Evolutionary conservation across 2,329 filamentous ascomycete genomes (phyloP), one percentile per base, ranked within the genome.

Genomic region (Blastomyces parvus): DNA sequence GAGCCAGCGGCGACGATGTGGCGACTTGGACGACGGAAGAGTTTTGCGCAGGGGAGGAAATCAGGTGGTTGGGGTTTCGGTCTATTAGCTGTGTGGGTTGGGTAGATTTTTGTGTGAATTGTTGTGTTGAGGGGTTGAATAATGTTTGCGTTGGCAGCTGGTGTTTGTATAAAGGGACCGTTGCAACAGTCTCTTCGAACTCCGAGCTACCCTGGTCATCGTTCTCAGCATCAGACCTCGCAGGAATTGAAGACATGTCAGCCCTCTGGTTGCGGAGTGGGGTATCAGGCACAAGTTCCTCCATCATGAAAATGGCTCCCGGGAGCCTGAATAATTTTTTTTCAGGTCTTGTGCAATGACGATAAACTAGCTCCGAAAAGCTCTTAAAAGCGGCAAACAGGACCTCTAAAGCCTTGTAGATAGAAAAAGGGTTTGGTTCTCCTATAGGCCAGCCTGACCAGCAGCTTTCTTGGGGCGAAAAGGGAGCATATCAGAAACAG

Each of bases 1-100:
- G 75, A 64, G 83, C 83, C 63, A 87, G 82, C 1, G 91, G 92
- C 0, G 93, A 97, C 2, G 92, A 97, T n/a, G 90, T 90, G 38
- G 88, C 87, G 2, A 97, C 92, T 74, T 96, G 92, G 63, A 97
- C 79, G 60, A 82, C 72, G 46, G 81, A 73, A 59, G 73, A 68
- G 62, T 70, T 65, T 63, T 68, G 70, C 1, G 70, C 69, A 58
- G 72, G 22, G 36, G 60, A 72, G 57, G 76, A 73, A 48, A 69
- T 59, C 27, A 60, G 60, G 17, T 61, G 72, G 48, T 74, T 66
- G 42, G 73, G 70, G 2, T 77, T 74, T 59, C 74, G 74, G 19
- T 79, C 77, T 33, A 87, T 74, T 42, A 85, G 76, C 69, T 87
- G 85, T 13, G 83, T 87, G 0, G 86, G 84, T 69, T 88, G 85